Evolutionary conservation across 1,284 basidiomycete genomes (phyloP).

Genomic region (Caloboletus inedulis): DNA sequence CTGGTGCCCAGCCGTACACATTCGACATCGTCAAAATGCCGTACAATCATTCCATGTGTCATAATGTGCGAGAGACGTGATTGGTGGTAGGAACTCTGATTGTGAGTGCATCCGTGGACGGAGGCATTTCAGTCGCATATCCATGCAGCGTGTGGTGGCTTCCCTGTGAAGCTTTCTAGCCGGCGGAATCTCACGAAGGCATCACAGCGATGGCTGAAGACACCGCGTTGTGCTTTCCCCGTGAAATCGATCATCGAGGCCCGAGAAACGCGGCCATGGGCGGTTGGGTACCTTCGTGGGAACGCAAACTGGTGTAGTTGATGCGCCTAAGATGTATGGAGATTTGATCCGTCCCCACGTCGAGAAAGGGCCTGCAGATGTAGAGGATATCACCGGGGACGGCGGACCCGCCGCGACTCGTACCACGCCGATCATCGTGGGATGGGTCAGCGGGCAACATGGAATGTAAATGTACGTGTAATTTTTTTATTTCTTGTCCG

Average conservation of each 20-base stretch:
- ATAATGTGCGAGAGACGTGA: not conserved
- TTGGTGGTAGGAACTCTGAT: not conserved
- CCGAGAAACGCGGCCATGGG: conserved; percentile 1
- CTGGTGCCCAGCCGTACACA: too few relatives aligned
- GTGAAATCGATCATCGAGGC: conserved; percentile 9
- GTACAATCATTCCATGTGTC: not conserved
- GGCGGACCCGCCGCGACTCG: not conserved
- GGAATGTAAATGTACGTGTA: not conserved
- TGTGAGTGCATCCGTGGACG: not conserved
- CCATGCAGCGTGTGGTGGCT: not conserved
- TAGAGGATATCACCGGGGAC: conserved; percentile 6
- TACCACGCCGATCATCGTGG: conserved; percentile 5
- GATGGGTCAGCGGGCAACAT: not conserved
- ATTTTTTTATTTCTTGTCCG: not conserved
- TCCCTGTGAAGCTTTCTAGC: not conserved
- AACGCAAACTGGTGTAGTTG: conserved; percentile 14
- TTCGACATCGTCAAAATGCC: not conserved
- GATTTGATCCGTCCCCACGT: conserved; percentile 8
- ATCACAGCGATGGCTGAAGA: conserved; percentile 9
- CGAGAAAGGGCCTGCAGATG: not conserved
- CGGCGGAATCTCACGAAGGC: not conserved
- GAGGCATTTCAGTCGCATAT: not conserved
- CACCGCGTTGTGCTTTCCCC: not conserved
- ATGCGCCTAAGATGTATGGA: conserved; percentile 26
- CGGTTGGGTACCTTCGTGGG: conserved; percentile 12